Conservation (phyloP, 208 protist species). For the Trypanosoma scelopori region DNA sequence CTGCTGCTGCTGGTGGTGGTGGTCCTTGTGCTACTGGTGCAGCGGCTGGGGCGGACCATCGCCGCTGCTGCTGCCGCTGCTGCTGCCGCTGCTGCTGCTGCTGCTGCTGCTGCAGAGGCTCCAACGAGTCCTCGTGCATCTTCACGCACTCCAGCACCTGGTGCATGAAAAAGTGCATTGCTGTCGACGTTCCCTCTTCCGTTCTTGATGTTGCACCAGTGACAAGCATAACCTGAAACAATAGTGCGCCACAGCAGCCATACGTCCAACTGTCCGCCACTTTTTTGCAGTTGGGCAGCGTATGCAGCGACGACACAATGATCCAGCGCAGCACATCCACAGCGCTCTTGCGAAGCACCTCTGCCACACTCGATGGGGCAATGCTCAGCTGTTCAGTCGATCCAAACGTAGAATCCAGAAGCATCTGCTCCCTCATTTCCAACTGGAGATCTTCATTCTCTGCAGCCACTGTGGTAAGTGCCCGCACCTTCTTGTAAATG, state of each 20-base stretch:
- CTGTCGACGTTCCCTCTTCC: slow-evolving; percentile 48
- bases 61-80: too few relatives aligned
- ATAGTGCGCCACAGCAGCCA: slow-evolving; percentile 71
- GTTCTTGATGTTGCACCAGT: slow-evolving; percentile 40
- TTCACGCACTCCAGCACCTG: slow-evolving; percentile 49
- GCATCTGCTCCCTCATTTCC: neutral
- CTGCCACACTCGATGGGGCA: slow-evolving; percentile 8
- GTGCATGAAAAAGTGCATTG: slow-evolving; percentile 69
- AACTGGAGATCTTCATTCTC: neutral
- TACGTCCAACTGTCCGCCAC: slow-evolving; percentile 65
- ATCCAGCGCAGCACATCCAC: slow-evolving; percentile 50
- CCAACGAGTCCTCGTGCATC: slow-evolving; percentile 17
- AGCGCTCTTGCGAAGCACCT: slow-evolving; percentile 43
- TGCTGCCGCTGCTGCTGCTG: neutral
- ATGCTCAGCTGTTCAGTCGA: slow-evolving; percentile 4
- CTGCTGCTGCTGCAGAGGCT: neutral
- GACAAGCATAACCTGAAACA: slow-evolving; percentile 81
- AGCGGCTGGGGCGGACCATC: too few relatives aligned
- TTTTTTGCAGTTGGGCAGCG: slow-evolving; percentile 32
- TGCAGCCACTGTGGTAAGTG: neutral
- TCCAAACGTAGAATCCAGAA: neutral
- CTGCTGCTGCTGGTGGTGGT: slow-evolving; percentile 8
- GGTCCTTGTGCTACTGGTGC: neutral
- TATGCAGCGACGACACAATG: slow-evolving; percentile 61
- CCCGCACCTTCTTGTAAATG: neutral